phyloP scores from a whole-genome alignment of 2,329 filamentous ascomycete species.

The Passalora sequoiae region DNA sequence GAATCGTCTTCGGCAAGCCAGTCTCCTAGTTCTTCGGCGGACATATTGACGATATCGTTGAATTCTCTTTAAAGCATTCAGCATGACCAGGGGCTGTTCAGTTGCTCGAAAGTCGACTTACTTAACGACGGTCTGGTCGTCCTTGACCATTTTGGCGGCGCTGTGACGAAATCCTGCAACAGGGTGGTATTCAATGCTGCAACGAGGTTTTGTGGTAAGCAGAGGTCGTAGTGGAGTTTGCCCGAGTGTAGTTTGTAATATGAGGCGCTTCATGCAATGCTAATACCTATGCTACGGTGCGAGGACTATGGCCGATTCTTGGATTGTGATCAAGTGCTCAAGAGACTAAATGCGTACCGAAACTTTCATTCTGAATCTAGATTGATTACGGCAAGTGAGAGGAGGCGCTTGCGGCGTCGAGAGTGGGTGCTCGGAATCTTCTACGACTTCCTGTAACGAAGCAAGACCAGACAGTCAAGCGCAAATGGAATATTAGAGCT shows the following conservation, averaged over 20 bases:
- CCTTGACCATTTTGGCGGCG: slow-evolving; percentile 47
- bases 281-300: no score
- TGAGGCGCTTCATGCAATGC: neutral
- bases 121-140: slow-evolving; percentile 48
- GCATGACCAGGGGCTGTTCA: slow-evolving; percentile 1
- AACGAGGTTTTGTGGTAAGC: neutral
- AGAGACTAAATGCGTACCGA: no score
- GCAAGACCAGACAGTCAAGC: no score
- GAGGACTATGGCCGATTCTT: no score
- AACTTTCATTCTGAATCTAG: no score
- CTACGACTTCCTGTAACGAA: no score
- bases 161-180: neutral
- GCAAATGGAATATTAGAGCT: no score
- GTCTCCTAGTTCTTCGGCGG: slow-evolving; percentile 53
- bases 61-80: slow-evolving; percentile 48
- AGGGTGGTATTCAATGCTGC: neutral
- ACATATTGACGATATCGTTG: slow-evolving; percentile 64
- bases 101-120: slow-evolving; percentile 21
- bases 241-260: neutral
- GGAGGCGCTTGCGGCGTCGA: no score
- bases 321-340: no score
- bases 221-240: neutral
- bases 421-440: no score
- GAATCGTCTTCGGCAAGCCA: slow-evolving; percentile 60
- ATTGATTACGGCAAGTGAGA: no score